Conservation (phyloP, 139 green algal genomes). For the Chlorella vulgaris region DNA sequence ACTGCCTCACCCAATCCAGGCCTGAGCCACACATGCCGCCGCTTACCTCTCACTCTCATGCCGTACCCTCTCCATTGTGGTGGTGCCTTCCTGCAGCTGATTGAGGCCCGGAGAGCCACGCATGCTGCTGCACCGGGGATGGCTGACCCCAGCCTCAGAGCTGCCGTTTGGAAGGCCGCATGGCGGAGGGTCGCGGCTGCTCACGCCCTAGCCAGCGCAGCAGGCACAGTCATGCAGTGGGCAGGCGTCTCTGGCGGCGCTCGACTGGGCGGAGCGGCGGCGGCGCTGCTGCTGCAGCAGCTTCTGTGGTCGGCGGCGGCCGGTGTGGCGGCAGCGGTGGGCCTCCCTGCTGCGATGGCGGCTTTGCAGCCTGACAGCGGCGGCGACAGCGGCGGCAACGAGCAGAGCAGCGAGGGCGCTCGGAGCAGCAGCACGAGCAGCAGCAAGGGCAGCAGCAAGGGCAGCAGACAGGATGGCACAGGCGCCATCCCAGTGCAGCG, state of each 20-base stretch:
- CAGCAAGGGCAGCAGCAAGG: background rate
- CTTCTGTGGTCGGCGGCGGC: background rate
- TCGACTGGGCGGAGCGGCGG: no score
- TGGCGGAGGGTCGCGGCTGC: conserved; percentile 1
- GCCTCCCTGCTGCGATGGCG: background rate
- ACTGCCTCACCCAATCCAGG: no score
- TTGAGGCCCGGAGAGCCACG: background rate
- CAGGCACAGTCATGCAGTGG: no score
- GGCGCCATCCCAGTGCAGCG: background rate
- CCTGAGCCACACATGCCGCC: no score
- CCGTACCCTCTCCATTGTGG: no score
- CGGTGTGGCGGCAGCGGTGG: background rate
- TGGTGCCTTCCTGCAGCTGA: conserved; percentile 4
- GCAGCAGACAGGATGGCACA: background rate
- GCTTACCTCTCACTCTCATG: no score
- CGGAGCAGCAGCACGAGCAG: background rate
- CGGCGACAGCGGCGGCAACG: background rate
- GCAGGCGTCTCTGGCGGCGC: no score
- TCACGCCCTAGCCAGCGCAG: background rate
- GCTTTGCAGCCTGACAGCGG: background rate
- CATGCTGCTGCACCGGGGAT: background rate
- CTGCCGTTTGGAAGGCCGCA: background rate
- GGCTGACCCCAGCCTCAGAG: no score
- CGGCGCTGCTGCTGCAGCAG: background rate
- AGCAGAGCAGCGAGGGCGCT: background rate